Evolutionary conservation across 495 filamentous ascomycete genomes (phyloP).

Genomic region (Hyaloscypha hepaticicola): DNA sequence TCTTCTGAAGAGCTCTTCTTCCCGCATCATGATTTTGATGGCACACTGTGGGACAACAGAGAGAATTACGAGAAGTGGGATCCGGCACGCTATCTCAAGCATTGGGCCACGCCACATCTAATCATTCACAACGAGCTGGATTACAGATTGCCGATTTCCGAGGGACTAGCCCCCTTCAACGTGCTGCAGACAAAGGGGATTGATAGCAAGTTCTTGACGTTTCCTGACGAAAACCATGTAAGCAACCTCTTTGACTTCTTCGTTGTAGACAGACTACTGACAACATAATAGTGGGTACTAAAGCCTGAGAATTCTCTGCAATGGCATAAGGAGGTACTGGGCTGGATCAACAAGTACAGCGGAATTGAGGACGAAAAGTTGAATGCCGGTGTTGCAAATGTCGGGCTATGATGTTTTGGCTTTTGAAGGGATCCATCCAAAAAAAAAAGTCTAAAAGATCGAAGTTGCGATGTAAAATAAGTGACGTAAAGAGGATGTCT

Average conservation of each 20-base stretch:
- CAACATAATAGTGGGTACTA: constrained; percentile 67
- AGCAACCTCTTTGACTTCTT: constrained; percentile 29
- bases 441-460: neutral
- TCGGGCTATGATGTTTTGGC: constrained; percentile 1
- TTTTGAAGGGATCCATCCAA: neutral
- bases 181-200: constrained; percentile 73
- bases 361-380: constrained; percentile 44
- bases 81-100: constrained; percentile 60
- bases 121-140: constrained; percentile 92
- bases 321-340: constrained; percentile 87
- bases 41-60: constrained; percentile 70
- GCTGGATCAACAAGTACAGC: constrained; percentile 84
- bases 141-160: constrained; percentile 79
- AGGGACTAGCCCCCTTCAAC: constrained; percentile 87
- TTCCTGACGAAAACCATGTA: constrained; percentile 75
- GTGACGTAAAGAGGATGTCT: too few species aligned
- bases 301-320: constrained; percentile 88
- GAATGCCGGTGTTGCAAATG: constrained; percentile 5
- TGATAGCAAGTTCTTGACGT: constrained; percentile 73
- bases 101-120: constrained; percentile 74
- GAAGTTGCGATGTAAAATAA: too few species aligned
- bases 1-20: constrained; percentile 88
- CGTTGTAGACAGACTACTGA: constrained; percentile 12
- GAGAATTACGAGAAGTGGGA: constrained; percentile 81
- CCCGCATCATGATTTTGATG: constrained; percentile 77